Conservation (phyloP, 2,329 filamentous ascomycete species). For the Bisporella sp. region DNA sequence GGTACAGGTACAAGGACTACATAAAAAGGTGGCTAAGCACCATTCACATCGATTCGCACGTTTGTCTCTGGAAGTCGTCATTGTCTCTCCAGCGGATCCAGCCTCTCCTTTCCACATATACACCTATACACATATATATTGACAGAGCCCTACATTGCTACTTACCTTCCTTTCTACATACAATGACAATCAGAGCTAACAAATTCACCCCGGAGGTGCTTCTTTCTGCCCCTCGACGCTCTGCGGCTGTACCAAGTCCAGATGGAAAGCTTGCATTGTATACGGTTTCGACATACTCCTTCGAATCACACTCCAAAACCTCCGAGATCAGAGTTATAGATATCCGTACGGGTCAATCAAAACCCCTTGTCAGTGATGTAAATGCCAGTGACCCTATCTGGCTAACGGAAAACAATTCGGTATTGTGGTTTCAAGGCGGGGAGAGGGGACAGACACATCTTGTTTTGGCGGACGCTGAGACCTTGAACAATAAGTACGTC, state of each 20-base stretch:
- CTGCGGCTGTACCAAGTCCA: constrained; percentile 61
- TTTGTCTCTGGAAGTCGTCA: not conserved
- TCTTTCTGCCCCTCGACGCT: constrained; percentile 68
- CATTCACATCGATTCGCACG: too few relatives aligned
- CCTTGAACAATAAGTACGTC: constrained; percentile 20
- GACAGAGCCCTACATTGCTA: too few relatives aligned
- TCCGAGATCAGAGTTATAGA: constrained; percentile 67
- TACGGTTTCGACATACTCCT: constrained; percentile 71
- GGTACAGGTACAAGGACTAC: too few relatives aligned
- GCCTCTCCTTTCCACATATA: not conserved
- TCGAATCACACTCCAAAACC: constrained; percentile 63
- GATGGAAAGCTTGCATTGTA: constrained; percentile 59
- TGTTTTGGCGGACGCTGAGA: constrained; percentile 20
- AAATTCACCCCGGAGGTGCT: constrained; percentile 74
- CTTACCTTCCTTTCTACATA: too few relatives aligned
- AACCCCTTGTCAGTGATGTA: constrained; percentile 56
- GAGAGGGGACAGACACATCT: constrained; percentile 37
- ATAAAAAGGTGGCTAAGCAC: too few relatives aligned
- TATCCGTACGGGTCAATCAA: constrained; percentile 57
- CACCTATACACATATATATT: too few relatives aligned
- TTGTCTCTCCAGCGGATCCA: not conserved
- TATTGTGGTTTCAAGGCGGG: constrained; percentile 39
- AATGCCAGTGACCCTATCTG: constrained; percentile 67
- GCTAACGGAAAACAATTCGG: constrained; percentile 39
- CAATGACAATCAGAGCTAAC: constrained; percentile 63